Evolutionary conservation across 163 green algal species (phyloP), one percentile per base, ranked within the genome.

Genomic region (Coccomyxa subellipsoidea): DNA sequence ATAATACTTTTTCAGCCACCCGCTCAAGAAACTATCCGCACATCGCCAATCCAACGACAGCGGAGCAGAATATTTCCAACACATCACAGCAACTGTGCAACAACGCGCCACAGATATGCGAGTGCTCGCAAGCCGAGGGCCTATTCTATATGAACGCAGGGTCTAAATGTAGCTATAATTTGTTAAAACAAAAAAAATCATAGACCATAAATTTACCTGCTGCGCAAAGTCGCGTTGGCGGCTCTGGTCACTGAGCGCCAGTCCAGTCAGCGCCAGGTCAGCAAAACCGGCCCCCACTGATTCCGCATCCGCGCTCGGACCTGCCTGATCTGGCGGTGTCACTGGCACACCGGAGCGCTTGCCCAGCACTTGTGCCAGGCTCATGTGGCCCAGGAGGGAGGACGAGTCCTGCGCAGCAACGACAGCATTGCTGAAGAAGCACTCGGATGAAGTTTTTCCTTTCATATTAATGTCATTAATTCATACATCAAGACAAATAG

Each of bases 141-240:
- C 23, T 18, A 59, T 23, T 59, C 23, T 12, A 59, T 23, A 8
- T 8, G 15, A 59, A 59, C 1, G 23, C 47, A 59, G 15, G 23
- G 3, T 18, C n/a, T n/a, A n/a, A 59, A 12, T 18, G 23, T 18
- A 59, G 15, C 47, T 18, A 59, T 18, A 8, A 59, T 2, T 27
- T 18, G 23, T 12, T 18, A 54, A 10, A 54, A 10, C 40, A 8
- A 54, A 10, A 8, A 59, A 18, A 59, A 8, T 59, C 47, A 7
- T 59, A 59, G 3, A n/a, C n/a, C n/a, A n/a, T n/a, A 59, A 59
- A 18, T 7, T 18, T 35, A 90, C 75, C 66, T 87, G 80, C 66
- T 84, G 78, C n/a, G 84, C 86, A 87, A 90, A 90, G 35, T 82
- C 69, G 36, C 83, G 84, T 54, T 85, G 84, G 32, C 78, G 78